Percentiles rank a stretch among this genome's conserved stretches.
These are phyloP conservation scores for Leccinum ponderosum DNA, from an alignment of 1,284 basidiomycete species.

Conservation along the genomic window DNA sequence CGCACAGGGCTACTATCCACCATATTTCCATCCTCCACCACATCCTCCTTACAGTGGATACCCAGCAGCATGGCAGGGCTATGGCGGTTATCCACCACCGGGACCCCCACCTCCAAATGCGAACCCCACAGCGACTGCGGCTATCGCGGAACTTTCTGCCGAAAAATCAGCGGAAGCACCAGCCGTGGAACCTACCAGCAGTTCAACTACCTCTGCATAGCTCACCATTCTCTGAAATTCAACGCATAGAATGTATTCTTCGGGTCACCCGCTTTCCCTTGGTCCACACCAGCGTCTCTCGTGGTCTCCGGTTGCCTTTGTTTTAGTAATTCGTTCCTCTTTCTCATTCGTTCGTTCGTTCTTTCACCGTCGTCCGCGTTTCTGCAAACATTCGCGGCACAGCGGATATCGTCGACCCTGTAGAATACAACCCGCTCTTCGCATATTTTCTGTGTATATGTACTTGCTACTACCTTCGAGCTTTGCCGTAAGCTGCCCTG, in stretches of 20 bases:
- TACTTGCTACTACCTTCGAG: conserved; percentile 17
- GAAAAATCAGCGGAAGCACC: conserved; percentile 31
- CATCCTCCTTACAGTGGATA: conserved; percentile 32
- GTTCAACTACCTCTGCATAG: conserved; percentile 22
- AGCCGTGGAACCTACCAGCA: conserved; percentile 17
- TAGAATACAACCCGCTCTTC: conserved; percentile 26
- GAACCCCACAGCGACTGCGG: conserved; percentile 13
- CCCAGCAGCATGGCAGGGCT: conserved; percentile 26
- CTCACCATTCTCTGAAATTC: background rate
- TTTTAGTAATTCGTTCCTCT: conserved; percentile 26
- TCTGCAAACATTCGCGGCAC: conserved; percentile 5
- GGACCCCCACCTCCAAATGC: conserved; percentile 20
- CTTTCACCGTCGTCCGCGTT: conserved; percentile 4
- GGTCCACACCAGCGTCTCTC: conserved; percentile 13
- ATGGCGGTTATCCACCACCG: conserved; percentile 26
- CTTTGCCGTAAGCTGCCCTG: conserved; percentile 3
- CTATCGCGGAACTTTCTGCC: conserved; percentile 13
- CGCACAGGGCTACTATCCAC: conserved; percentile 25
- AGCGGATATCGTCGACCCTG: conserved; percentile 19
- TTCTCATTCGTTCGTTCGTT: conserved; percentile 1
- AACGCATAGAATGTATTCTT: conserved; percentile 28
- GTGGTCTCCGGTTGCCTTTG: conserved; percentile 17
- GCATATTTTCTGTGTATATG: conserved; percentile 35
- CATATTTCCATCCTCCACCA: conserved; percentile 28
- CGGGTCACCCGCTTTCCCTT: conserved; percentile 8